Conservation (phyloP, 2,329 filamentous ascomycete species). For the Curvularia sp. region DNA sequence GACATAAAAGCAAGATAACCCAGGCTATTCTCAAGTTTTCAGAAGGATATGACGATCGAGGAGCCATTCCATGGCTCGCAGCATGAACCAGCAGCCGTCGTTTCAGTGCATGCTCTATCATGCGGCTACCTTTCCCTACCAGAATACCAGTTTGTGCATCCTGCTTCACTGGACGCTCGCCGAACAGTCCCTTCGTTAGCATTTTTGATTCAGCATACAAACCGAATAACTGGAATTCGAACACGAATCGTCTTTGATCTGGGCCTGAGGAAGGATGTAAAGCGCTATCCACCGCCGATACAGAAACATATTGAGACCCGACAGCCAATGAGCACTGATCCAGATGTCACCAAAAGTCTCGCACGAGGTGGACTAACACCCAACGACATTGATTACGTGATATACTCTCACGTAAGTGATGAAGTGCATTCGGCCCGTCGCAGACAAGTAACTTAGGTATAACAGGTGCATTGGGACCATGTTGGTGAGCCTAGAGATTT, state of each 20-base stretch:
- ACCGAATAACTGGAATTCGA: conserved; percentile 43
- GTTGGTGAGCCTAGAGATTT: conserved; percentile 53
- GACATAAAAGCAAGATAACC: background rate
- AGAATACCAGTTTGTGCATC: conserved; percentile 57
- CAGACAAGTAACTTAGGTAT: background rate
- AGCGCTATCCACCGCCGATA: conserved; percentile 54
- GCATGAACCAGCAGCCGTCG: conserved; percentile 27
- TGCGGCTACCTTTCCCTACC: conserved; percentile 56
- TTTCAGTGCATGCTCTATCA: conserved; percentile 50
- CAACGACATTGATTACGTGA: conserved; percentile 52
- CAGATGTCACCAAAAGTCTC: conserved; percentile 52
- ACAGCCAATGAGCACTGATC: conserved; percentile 52
- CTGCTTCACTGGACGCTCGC: conserved; percentile 53
- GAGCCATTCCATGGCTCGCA: background rate
- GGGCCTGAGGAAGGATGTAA: conserved; percentile 57
- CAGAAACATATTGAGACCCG: conserved; percentile 57
- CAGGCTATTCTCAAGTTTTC: background rate
- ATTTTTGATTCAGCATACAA: conserved; percentile 61
- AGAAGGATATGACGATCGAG: background rate
- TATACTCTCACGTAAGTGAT: conserved; percentile 51
- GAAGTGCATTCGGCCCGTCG: background rate
- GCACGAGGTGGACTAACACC: conserved; percentile 45
- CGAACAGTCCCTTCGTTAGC: conserved; percentile 62
- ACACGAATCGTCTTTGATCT: conserved; percentile 62
- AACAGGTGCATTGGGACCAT: conserved; percentile 53